phyloP scores from a whole-genome alignment of 345 rosid species.

The Brassica incana region DNA sequence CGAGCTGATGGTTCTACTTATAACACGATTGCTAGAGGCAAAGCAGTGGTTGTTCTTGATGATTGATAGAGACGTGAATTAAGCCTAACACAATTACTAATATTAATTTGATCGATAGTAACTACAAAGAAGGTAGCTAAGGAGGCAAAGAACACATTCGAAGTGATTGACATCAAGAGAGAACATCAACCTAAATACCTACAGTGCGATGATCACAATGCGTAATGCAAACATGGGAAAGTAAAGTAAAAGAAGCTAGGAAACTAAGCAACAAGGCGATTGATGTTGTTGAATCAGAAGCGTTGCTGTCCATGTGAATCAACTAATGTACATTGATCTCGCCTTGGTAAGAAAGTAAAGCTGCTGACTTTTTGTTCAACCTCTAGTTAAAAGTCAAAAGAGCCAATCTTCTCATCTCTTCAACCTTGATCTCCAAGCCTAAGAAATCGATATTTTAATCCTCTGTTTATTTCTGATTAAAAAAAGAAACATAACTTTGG shows the following conservation, averaged over 20 bases:
- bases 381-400: constrained; percentile 24
- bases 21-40: neutral
- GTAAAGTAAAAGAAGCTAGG: neutral
- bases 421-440: constrained; percentile 36
- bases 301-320: neutral
- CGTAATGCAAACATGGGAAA: neutral
- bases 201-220: neutral
- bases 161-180: neutral
- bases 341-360: constrained; percentile 28
- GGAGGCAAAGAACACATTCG: neutral
- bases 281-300: neutral
- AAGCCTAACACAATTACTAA: neutral
- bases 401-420: constrained; percentile 16
- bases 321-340: constrained; percentile 3
- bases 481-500: neutral
- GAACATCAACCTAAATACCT: neutral
- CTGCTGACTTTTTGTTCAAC: constrained; percentile 6
- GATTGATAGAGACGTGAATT: neutral
- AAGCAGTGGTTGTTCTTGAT: neutral
- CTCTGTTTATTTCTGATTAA: neutral
- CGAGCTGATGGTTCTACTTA: neutral
- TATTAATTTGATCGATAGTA: neutral
- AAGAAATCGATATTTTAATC: constrained; percentile 10
- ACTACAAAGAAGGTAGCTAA: neutral
- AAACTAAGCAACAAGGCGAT: constrained; percentile 41